phyloP scores from a whole-genome alignment of 306 rosid genomes.

The Alnus glutinosa region DNA sequence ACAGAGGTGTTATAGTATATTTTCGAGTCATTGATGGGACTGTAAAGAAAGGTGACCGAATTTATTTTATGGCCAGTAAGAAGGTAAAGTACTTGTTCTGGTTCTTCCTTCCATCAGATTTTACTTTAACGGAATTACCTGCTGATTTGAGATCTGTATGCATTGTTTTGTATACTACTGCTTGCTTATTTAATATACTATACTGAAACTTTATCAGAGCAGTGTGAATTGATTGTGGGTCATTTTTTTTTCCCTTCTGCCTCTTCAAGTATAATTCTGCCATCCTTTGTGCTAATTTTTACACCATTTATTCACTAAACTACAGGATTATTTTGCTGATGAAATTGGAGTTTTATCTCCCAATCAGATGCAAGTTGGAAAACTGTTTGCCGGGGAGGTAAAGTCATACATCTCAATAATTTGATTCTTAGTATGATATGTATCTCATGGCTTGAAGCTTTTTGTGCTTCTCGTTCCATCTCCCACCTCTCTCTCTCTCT shows the following conservation, averaged over 20 bases:
- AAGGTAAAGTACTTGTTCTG: conserved; percentile 53
- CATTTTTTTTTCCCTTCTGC: background rate
- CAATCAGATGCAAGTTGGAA: conserved; percentile 70
- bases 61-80: conserved; percentile 86
- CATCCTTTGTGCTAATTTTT: conserved; percentile 8
- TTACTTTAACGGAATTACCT: conserved; percentile 18
- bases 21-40: conserved; percentile 88
- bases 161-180: conserved; percentile 1
- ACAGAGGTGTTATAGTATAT: conserved; percentile 90
- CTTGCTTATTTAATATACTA: background rate
- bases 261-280: conserved; percentile 9
- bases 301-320: conserved; percentile 19
- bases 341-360: conserved; percentile 94
- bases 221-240: conserved; percentile 5
- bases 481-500: conserved; percentile 4
- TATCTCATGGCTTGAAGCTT: conserved; percentile 22
- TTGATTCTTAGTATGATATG: conserved; percentile 4
- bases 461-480: conserved; percentile 14
- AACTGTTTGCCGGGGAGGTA: conserved; percentile 90
- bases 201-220: conserved; percentile 19
- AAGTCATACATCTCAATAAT: conserved; percentile 29
- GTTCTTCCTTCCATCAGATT: conserved; percentile 19
- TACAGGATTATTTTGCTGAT: conserved; percentile 84
- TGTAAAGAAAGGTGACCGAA: conserved; percentile 88
- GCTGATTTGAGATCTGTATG: background rate